Base-by-base conservation (phyloP, 805 yeast genomes). In the Spathaspora girioi region DNA sequence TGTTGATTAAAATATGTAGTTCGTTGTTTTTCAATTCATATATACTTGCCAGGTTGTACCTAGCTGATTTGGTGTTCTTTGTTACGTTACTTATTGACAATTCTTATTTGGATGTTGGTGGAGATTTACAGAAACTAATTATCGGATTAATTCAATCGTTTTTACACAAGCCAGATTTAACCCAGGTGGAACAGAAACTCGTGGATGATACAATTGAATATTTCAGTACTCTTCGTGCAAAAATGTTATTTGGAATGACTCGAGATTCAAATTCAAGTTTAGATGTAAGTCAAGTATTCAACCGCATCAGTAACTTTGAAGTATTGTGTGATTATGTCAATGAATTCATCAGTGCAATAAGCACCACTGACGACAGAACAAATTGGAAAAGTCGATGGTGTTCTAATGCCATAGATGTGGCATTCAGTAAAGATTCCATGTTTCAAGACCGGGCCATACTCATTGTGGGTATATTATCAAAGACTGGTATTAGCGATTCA, bases 71-170 rank as follows among this genome's bases (percentile, higher is more conserved):
- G 1, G 75, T 87, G 51, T 83, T 82, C 59, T 73, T 89, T 54
- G 78, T 86, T 29, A 78, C 93, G 0, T 72, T 87, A 18, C 79
- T 78, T 64, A 78, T 81, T 64, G 83, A 79, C 60, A 68, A 71
- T 50, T 76, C 78, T 6, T 75, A 76, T 11, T 63, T 76, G 31
- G 81, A 84, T 32, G 76, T 89, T 54, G 82, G 96, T 50, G 65
- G 67, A 15, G 83, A 78, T 38, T 70, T 88, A 38, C 84, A 86
- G 57, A 82, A 81, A 53, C 65, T 89, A 43, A 65, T 86, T 17
- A 75, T 84, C 60, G 86, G 89, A 59, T 75, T 87, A 1, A 76
- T 89, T 43, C 94, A 87, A 58, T 80, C 94, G 0, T 81, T 86
- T 56, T 69, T 83, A 12, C 77, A 82, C 17, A 83, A 80, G 53